Base-by-base conservation (phyloP, 2,329 filamentous ascomycete species). In the Penicillium sp. region DNA sequence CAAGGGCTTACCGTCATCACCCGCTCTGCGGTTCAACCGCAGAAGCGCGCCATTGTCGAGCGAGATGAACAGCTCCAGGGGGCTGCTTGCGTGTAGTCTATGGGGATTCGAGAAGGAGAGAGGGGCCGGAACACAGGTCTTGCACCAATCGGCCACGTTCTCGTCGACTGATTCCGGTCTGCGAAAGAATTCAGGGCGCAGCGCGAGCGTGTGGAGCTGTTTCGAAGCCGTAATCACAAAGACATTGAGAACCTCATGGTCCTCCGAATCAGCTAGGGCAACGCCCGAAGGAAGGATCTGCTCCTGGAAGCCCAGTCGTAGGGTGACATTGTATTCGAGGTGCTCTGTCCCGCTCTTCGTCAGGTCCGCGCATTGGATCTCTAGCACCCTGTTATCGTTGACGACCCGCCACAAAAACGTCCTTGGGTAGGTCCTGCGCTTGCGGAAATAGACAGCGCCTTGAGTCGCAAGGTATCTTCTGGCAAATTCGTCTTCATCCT, bases 341-440 rank as follows among this genome's bases (percentile, higher is more conserved):
- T 79, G 73, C 18, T 85, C 82, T 60, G 79, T 81, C 55, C 80
- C 80, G 59, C 80, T 83, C 75, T 83, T 91, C 68, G 85, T 88
- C 59, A 97, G 76, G 73, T 99, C 94, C 54, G 90, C 85, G 33
- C 85, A 86, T 67, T 90, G 88, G 44, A 99, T 80, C 74, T 94
- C 93, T 62, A 99, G 80, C 56, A 91, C 79, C 60, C 84, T 89
- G 65, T 86, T 85, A 64, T 90, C 85, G 66, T 96, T 88, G 54
- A 97, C 76, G 32, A 97, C 82, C 62, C 93, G 85, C 94, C 94
- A 99, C 41, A 96, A 81, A 68, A 97, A 95, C 72, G 85, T 90
- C 67, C 89, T 86, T 32, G 94, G 94, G 58, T 88, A 86, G 58
- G 83, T 79, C 66, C 88, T 84, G 70, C 88, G 83, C 70, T 84